A percentile compares a stretch with the other conserved stretches of the same genome.
Conservation (phyloP, 495 filamentous ascomycete species). For the Articulospora tetracladia region DNA sequence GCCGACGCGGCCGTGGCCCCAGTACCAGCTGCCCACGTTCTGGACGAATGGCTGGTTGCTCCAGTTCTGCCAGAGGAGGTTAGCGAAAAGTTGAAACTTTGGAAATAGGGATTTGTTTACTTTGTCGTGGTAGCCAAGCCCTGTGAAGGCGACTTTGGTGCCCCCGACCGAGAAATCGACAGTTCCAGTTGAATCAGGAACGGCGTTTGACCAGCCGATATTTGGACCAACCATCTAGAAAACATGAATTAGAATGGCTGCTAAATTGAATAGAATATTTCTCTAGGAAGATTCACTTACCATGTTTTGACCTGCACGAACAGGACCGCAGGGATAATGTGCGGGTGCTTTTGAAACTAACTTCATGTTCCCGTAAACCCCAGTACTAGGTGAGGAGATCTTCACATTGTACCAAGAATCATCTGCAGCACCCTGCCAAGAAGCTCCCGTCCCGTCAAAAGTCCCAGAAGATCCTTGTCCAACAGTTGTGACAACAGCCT, state of each 20-base stretch:
- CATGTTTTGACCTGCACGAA: slow-evolving; percentile 26
- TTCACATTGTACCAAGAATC: slow-evolving; percentile 1
- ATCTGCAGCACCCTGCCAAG: slow-evolving; percentile 1
- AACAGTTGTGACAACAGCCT: slow-evolving; percentile 2
- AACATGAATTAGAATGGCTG: too few relatives aligned
- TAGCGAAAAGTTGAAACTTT: neutral
- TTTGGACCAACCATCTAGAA: slow-evolving; percentile 25
- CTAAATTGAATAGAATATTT: too few relatives aligned
- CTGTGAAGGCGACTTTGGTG: slow-evolving; percentile 29
- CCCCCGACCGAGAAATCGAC: slow-evolving; percentile 31
- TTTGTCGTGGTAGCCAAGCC: slow-evolving; percentile 40
- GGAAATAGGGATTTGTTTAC: slow-evolving; percentile 10
- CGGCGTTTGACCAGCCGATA: slow-evolving; percentile 35
- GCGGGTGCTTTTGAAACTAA: slow-evolving; percentile 8
- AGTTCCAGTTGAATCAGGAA: slow-evolving; percentile 30
- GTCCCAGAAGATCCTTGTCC: slow-evolving; percentile 3
- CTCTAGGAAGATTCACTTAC: too few relatives aligned
- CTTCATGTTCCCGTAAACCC: slow-evolving; percentile 10
- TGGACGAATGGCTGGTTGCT: slow-evolving; percentile 20
- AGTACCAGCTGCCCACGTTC: slow-evolving; percentile 30
- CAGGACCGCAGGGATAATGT: slow-evolving; percentile 21
- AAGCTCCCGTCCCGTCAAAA: neutral
- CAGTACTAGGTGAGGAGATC: slow-evolving; percentile 3
- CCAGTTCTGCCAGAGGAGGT: slow-evolving; percentile 10
- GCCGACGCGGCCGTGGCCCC: slow-evolving; percentile 38